These are phyloP conservation scores for Asterionellopsis glacialis DNA, from an alignment of 108 stramenopile genomes.

Conservation along the genomic window DNA sequence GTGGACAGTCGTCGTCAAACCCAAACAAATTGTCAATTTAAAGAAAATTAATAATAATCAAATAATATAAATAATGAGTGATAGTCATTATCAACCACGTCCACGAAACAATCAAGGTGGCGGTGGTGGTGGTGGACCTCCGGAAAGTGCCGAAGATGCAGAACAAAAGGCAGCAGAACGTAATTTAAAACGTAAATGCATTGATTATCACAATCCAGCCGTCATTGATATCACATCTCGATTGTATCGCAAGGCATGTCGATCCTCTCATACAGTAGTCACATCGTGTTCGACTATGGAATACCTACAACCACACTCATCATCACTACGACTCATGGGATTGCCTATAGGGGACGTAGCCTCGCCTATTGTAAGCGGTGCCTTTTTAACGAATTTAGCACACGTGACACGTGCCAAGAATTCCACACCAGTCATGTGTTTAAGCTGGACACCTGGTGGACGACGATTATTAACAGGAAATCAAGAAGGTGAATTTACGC, in stretches of 20 bases:
- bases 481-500: constrained; percentile 85
- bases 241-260: constrained; percentile 57
- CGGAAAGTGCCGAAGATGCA: constrained; percentile 37
- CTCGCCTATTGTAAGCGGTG: constrained; percentile 38
- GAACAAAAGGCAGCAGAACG: constrained; percentile 61
- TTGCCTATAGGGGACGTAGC: constrained; percentile 54
- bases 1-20: too few species aligned
- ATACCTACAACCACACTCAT: constrained; percentile 73
- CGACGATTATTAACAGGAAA: constrained; percentile 80
- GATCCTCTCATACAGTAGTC: constrained; percentile 39
- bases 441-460: constrained; percentile 88
- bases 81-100: too few species aligned
- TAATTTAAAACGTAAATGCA: constrained; percentile 70
- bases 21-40: too few species aligned
- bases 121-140: background rate
- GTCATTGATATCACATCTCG: constrained; percentile 69
- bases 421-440: constrained; percentile 75
- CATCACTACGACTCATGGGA: constrained; percentile 66
- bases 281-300: constrained; percentile 6
- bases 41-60: too few species aligned
- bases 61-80: too few species aligned
- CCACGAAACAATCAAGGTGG: background rate
- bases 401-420: constrained; percentile 86
- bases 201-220: constrained; percentile 79
- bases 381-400: constrained; percentile 68